These are phyloP conservation scores for Cladobotryum protrusum DNA, from an alignment of 2,329 filamentous ascomycete species.

Conservation along the genomic window DNA sequence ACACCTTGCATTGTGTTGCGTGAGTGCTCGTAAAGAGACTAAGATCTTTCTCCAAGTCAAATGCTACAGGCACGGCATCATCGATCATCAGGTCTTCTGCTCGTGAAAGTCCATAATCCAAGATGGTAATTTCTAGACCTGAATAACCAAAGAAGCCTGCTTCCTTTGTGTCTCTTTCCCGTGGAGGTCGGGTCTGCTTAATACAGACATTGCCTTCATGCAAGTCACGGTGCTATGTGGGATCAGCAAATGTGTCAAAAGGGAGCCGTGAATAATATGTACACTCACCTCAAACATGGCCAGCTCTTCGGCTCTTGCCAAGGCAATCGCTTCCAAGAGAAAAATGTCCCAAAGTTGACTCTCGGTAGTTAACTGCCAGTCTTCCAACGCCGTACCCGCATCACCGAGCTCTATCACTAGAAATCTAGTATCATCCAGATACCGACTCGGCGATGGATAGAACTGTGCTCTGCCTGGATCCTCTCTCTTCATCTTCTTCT, in stretches of 20 bases:
- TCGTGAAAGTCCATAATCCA: slow-evolving; percentile 60
- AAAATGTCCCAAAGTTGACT: slow-evolving; percentile 59
- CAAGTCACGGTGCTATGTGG: slow-evolving; percentile 52
- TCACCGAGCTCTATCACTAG: slow-evolving; percentile 59
- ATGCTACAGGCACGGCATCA: slow-evolving; percentile 39
- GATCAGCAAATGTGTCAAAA: no score
- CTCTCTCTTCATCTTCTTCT: slow-evolving; percentile 46
- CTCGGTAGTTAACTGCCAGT: slow-evolving; percentile 43
- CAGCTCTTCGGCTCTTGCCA: slow-evolving; percentile 53
- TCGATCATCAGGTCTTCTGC: slow-evolving; percentile 39
- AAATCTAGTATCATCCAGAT: slow-evolving; percentile 52
- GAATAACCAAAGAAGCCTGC: slow-evolving; percentile 49
- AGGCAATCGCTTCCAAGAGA: slow-evolving; percentile 52
- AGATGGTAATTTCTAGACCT: slow-evolving; percentile 56
- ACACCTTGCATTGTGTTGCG: slow-evolving; percentile 54
- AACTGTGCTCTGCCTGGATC: slow-evolving; percentile 53
- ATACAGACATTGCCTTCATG: slow-evolving; percentile 62
- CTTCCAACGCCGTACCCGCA: slow-evolving; percentile 54
- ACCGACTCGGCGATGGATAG: slow-evolving; percentile 56
- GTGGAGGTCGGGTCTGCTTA: slow-evolving; percentile 33
- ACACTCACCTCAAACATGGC: slow-evolving; percentile 51
- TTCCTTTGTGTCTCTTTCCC: slow-evolving; percentile 24
- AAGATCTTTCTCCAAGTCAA: slow-evolving; percentile 55
- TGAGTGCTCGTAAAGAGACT: slow-evolving; percentile 55
- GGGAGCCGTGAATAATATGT: no score